Base-by-base conservation (phyloP, 1,284 basidiomycete species). In the Leccinum fuscescens region DNA sequence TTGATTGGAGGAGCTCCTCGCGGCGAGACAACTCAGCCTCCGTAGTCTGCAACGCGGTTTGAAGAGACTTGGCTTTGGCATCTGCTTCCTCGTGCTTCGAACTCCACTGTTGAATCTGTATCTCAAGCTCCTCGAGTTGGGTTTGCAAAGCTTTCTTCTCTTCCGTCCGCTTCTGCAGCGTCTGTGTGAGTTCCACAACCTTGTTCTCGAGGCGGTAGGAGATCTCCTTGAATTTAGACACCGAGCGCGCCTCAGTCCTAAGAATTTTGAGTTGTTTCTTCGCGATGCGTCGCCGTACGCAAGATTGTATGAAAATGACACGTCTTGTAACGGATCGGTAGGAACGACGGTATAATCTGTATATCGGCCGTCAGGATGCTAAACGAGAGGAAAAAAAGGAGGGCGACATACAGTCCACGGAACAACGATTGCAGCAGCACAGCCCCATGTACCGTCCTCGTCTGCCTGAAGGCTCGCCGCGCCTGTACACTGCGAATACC, bases 131-230 rank as follows among this genome's bases (percentile, higher is more conserved):
- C 20, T 80, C 76, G 44, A 99, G 81, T 69, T 89, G 88, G 31
- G 77, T 78, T 65, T 91, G 88, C 44, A 99, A 80, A 62, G 89
- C 89, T 77, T 94, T 96, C 81, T 94, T 96, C 79, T 99, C 96
- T 64, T 86, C 86, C 8, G 90, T 96, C 46, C 96, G 88, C 72
- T 86, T 90, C 76, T 99, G 97, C 15, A 99, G 82, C n/a, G 81
- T 88, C 74, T 99, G 97, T 0, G 97, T 99, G 67, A 99, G 90
- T 74, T 99, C 96, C 62, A 99, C 94, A 54, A 99, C 97, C 79
- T 99, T 99, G 84, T 99, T 99, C 80, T 99, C 97, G 62, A 99
- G 83, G 68, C 88, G 89, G 75, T 98, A 99, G 0, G 97, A 98
- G 66, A 98, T 98, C 78, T 99, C 97, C 78, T 99, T 98, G 85